Evolutionary conservation across 139 green algal species (phyloP).

Genomic region (Spirogloea muscicola): DNA sequence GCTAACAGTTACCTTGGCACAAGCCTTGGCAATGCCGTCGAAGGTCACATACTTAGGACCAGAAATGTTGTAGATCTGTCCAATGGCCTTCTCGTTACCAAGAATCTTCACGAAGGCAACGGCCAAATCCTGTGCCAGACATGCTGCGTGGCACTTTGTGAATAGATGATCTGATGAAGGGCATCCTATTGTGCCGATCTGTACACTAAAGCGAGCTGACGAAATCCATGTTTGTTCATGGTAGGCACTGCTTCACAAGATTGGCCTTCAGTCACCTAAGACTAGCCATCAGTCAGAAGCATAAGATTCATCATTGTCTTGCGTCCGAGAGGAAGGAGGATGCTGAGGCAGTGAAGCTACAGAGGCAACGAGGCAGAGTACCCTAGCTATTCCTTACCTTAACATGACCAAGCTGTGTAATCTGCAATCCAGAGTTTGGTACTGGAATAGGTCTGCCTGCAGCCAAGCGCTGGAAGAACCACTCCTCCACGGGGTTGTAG

Average conservation of each 20-base stretch:
- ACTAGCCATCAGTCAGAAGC: too few relatives aligned
- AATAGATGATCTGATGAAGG: too few relatives aligned
- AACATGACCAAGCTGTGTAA: slow-evolving; percentile 54
- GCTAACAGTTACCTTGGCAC: slow-evolving; percentile 74
- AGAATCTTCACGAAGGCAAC: slow-evolving; percentile 71
- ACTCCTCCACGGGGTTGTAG: slow-evolving; percentile 95
- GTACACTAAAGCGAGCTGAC: too few relatives aligned
- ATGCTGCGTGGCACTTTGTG: too few relatives aligned
- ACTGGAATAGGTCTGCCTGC: slow-evolving; percentile 84
- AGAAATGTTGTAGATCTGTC: slow-evolving; percentile 55
- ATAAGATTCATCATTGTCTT: too few relatives aligned
- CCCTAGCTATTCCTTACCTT: slow-evolving; percentile 39
- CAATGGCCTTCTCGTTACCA: slow-evolving; percentile 46
- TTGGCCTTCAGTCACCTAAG: too few relatives aligned
- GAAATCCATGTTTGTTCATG: too few relatives aligned
- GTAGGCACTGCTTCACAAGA: too few relatives aligned
- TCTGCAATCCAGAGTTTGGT: slow-evolving; percentile 79
- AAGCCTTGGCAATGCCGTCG: slow-evolving; percentile 88
- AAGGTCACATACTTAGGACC: slow-evolving; percentile 87
- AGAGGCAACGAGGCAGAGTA: background rate
- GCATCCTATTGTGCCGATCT: too few relatives aligned
- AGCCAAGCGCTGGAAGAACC: slow-evolving; percentile 74
- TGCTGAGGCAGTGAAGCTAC: background rate
- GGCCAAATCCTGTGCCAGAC: slow-evolving; percentile 53
- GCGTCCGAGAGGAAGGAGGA: background rate